A percentile compares a stretch with the other conserved stretches of the same genome.
These are phyloP conservation scores for Helicocarpus griseus DNA, from an alignment of 2,329 filamentous ascomycete genomes.

Conservation along the genomic window DNA sequence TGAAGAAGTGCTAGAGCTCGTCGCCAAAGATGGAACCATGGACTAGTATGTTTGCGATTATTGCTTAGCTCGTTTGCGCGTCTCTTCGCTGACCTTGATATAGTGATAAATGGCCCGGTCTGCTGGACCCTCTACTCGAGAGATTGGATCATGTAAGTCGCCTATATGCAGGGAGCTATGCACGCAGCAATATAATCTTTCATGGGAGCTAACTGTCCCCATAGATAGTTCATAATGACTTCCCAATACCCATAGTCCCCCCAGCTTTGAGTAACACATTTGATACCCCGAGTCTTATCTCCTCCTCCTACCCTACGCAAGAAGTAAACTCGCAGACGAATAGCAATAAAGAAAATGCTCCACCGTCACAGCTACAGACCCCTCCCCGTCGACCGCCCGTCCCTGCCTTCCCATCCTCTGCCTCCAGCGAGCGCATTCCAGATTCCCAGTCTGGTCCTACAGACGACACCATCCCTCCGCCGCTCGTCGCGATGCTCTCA, in stretches of 20 bases:
- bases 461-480: conserved; percentile 48
- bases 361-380: conserved; percentile 22
- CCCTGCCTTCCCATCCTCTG: conserved; percentile 26
- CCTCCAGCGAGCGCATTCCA: conserved; percentile 33
- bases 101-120: conserved; percentile 59
- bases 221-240: conserved; percentile 66
- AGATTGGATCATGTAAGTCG: conserved; percentile 56
- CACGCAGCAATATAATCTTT: not conserved
- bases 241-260: conserved; percentile 57
- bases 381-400: conserved; percentile 28
- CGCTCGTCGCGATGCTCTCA: conserved; percentile 52
- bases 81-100: conserved; percentile 5
- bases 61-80: not conserved
- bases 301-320: conserved; percentile 16
- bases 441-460: conserved; percentile 38
- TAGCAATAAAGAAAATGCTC: conserved; percentile 31
- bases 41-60: conserved; percentile 40
- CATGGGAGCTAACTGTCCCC: conserved; percentile 3
- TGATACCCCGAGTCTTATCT: conserved; percentile 16
- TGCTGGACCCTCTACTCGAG: conserved; percentile 56
- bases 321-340: conserved; percentile 22
- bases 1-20: conserved; percentile 45
- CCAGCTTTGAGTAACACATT: conserved; percentile 32
- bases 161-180: not conserved
- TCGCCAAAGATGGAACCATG: conserved; percentile 49